Percentiles rank a stretch among this genome's conserved stretches.
Conservation (phyloP, 2,329 filamentous ascomycete genomes). For the Fusarium stilboides region DNA sequence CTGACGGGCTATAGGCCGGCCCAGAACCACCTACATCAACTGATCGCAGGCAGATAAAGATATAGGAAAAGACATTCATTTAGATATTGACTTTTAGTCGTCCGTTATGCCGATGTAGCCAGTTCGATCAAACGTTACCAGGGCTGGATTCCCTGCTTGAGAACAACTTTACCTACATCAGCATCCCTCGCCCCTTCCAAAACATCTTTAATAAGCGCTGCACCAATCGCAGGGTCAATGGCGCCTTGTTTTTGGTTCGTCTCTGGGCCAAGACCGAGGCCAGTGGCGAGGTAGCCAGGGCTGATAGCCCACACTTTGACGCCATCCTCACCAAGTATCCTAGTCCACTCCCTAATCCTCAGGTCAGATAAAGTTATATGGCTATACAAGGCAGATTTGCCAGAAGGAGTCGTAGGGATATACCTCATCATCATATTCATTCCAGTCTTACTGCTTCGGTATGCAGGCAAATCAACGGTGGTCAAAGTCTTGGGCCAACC, state of each 20-base stretch:
- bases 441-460: constrained; percentile 1
- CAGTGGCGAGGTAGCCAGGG: constrained; percentile 2
- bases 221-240: not conserved
- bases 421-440: constrained; percentile 5
- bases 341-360: too few species aligned
- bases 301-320: not conserved
- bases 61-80: not conserved
- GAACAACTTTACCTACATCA: constrained; percentile 3
- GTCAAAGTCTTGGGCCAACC: not conserved
- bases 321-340: too few species aligned
- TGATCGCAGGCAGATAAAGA: not conserved
- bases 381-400: too few species aligned
- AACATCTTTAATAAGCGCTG: not conserved
- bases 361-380: too few species aligned
- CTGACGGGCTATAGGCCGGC: not conserved
- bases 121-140: not conserved
- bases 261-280: not conserved
- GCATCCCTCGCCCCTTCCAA: not conserved
- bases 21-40: too few species aligned
- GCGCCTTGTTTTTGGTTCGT: not conserved
- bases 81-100: not conserved
- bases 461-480: not conserved
- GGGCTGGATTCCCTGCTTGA: not conserved
- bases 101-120: too few species aligned
- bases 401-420: too few species aligned